Evolutionary conservation across 495 filamentous ascomycete species (phyloP), one percentile per base, ranked within the genome.

Genomic region (Daldinia loculata): DNA sequence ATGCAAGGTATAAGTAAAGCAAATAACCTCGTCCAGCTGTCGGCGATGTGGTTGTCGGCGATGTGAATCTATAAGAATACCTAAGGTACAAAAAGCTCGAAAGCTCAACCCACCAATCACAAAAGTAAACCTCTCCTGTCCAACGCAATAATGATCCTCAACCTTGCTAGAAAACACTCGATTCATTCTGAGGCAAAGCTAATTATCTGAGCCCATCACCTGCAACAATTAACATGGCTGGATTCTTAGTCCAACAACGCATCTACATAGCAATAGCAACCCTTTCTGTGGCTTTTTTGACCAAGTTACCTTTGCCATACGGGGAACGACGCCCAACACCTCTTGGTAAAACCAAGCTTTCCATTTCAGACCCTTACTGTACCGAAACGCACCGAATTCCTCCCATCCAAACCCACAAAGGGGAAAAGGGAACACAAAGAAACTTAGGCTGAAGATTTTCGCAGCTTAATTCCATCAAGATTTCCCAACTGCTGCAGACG

Each of bases 101-200:
- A 36, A 14, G 17, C 19, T 48, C 17, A 22, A 48, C 19, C 43
- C 43, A 8, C 43, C 43, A 48, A 22, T 48, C 43, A 48, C 43
- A 48, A 48, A 14, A 48, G 2, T 48, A 48, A 48, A 48, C 43
- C 22, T 48, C 43, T 9, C 43, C 43, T 48, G 43, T 48, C 43
- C 43, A 48, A 48, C 22, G 19, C 22, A 17, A 56, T 32, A 19
- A 56, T 19, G 30, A 17, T 53, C 50, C 12, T 53, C 26, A 30
- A 26, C 24, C 50, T 29, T 41, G 15, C 15, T 45, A 60, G 9
- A 38, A 38, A 57, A 57, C 55, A 53, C 11, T 61, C 56, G 30
- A 68, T 72, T 68, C 70, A 63, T 68, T 61, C 48, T 61, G 60
- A 61, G 30, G 70, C 66, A 60, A 59, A 56, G 32, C 52, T 66